Conservation (phyloP, 768 basidiomycete species). For the Epithele typhae region DNA sequence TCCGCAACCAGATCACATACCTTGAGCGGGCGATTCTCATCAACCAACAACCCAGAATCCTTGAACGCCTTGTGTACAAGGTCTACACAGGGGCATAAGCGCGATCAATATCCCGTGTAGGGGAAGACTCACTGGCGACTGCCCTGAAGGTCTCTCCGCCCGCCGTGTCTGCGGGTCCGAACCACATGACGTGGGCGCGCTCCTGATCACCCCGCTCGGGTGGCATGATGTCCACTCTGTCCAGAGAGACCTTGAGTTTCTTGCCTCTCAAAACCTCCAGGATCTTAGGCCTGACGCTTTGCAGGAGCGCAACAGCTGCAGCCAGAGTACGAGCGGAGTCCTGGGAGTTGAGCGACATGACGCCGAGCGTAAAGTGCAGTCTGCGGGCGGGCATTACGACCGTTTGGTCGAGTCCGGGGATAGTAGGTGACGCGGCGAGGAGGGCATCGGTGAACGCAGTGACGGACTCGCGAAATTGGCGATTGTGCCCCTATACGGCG, state of each 20-base stretch:
- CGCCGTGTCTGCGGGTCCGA: conserved; percentile 39
- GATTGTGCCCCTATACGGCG: conserved; percentile 28
- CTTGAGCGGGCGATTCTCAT: conserved; percentile 32
- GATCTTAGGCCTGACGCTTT: conserved; percentile 32
- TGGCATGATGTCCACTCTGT: conserved; percentile 47
- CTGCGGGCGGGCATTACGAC: conserved; percentile 53
- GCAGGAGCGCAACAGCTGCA: conserved; percentile 23
- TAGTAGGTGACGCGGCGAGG: conserved; percentile 26
- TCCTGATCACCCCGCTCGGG: conserved; percentile 31
- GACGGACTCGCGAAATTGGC: conserved; percentile 23
- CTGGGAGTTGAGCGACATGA: conserved; percentile 49
- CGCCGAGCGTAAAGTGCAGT: conserved; percentile 73
- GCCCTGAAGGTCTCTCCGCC: conserved; percentile 26
- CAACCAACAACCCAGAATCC: conserved; percentile 28
- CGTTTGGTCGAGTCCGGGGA: conserved; percentile 52
- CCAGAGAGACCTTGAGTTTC: conserved; percentile 38
- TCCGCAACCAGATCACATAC: conserved; percentile 20
- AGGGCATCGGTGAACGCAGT: conserved; percentile 26
- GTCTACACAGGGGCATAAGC: no score
- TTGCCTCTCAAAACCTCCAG: conserved; percentile 32
- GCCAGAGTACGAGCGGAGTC: conserved; percentile 13
- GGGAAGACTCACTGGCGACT: background rate
- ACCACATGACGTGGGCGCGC: conserved; percentile 53
- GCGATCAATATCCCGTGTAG: no score
- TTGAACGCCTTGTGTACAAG: conserved; percentile 21